phyloP scores from a whole-genome alignment of 768 basidiomycete genomes.

The Tylopilus plumbeoviolaceoides region DNA sequence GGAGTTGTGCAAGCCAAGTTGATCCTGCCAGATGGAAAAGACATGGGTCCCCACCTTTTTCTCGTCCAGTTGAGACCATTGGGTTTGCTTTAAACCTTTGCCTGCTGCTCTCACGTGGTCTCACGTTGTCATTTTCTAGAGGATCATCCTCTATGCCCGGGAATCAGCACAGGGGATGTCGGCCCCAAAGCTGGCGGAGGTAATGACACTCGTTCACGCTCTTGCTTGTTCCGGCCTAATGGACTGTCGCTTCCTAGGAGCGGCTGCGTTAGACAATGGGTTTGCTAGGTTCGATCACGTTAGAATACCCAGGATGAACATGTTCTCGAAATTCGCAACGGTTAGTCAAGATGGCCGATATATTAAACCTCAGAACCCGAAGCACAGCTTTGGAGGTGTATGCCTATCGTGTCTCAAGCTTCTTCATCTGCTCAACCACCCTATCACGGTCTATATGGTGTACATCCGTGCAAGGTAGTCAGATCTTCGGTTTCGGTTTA shows the following conservation, averaged over 20 bases:
- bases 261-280: conserved; percentile 56
- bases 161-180: conserved; percentile 67
- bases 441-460: conserved; percentile 48
- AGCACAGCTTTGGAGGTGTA: conserved; percentile 73
- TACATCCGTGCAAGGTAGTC: conserved; percentile 62
- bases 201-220: background rate
- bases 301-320: conserved; percentile 62
- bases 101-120: background rate
- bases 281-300: conserved; percentile 64
- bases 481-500: background rate
- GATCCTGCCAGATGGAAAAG: conserved; percentile 55
- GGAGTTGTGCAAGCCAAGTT: conserved; percentile 75
- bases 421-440: background rate
- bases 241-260: conserved; percentile 36
- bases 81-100: conserved; percentile 35
- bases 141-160: conserved; percentile 55
- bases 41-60: conserved; percentile 72
- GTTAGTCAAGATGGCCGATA: conserved; percentile 66
- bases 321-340: conserved; percentile 72
- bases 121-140: conserved; percentile 34
- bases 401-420: conserved; percentile 21
- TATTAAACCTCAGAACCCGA: conserved; percentile 63
- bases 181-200: conserved; percentile 38
- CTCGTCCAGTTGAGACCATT: conserved; percentile 64
- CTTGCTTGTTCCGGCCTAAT: background rate